A percentile compares a stretch with the other conserved stretches of the same genome.
Evolutionary conservation across 257 asterid genomes (phyloP).

Genomic region (Solanum clarkiae): DNA sequence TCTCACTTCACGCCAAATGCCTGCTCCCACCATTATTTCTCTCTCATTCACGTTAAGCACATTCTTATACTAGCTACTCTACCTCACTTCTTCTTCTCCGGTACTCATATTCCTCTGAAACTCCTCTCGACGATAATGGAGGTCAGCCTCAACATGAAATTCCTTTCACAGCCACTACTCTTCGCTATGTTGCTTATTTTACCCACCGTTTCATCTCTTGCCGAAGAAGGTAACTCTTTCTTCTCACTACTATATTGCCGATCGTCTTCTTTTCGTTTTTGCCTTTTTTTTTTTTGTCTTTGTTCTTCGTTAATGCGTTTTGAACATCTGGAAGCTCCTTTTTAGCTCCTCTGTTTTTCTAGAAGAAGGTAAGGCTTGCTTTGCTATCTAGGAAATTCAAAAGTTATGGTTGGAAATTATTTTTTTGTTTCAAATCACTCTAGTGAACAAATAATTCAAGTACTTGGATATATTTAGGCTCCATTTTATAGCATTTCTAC

Average conservation of each 20-base stretch:
- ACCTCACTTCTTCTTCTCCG: background rate
- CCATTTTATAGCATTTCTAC: background rate
- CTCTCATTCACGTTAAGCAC: constrained; percentile 14
- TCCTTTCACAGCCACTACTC: background rate
- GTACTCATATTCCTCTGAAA: background rate
- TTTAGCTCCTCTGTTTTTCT: background rate
- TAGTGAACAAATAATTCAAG: background rate
- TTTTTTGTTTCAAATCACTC: background rate
- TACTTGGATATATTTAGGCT: background rate
- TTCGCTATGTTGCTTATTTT: background rate
- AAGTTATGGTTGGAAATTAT: background rate
- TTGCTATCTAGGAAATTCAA: background rate
- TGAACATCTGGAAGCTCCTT: background rate
- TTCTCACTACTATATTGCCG: background rate
- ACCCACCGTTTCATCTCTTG: constrained; percentile 36
- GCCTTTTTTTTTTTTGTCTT: background rate
- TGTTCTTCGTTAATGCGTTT: background rate
- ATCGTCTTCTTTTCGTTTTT: background rate
- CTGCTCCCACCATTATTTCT: constrained; percentile 40
- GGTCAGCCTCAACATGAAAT: constrained; percentile 1
- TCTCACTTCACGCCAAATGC: constrained; percentile 95
- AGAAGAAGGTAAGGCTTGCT: background rate
- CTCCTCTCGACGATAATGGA: constrained; percentile 1
- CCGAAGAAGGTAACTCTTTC: constrained; percentile 37
- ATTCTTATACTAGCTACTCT: constrained; percentile 3